Conservation (phyloP, 2,329 filamentous ascomycete genomes). For the Neofusicoccum sp. region DNA sequence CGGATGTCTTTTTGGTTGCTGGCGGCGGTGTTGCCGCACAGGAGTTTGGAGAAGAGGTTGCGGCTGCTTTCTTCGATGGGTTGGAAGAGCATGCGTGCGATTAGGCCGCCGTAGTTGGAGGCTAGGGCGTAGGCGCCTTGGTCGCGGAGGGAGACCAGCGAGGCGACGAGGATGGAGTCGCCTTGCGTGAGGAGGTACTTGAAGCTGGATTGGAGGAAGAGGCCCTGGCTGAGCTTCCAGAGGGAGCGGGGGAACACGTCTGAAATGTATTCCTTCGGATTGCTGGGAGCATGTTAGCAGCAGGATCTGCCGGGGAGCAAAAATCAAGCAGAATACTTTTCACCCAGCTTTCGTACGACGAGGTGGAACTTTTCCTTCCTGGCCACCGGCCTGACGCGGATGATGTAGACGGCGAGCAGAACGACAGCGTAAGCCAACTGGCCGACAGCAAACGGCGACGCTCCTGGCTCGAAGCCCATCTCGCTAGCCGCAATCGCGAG, state of each 20-base stretch:
- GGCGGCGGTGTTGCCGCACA: conserved; percentile 30
- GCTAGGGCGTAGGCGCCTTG: conserved; percentile 92
- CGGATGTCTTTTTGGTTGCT: conserved; percentile 23
- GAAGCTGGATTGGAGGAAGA: conserved; percentile 83
- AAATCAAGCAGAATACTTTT: conserved; percentile 39
- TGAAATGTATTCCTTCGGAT: conserved; percentile 20
- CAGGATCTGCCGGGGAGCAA: neutral
- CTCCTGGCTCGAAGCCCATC: conserved; percentile 59
- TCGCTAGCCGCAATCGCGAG: conserved; percentile 64
- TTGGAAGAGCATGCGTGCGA: conserved; percentile 87
- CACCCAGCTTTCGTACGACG: conserved; percentile 46
- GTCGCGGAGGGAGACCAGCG: conserved; percentile 71
- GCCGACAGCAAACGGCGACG: conserved; percentile 84
- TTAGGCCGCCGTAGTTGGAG: conserved; percentile 84
- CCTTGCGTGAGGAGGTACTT: conserved; percentile 95
- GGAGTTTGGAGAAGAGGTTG: conserved; percentile 79
- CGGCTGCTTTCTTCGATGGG: conserved; percentile 93
- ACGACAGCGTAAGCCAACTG: conserved; percentile 73
- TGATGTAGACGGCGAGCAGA: conserved; percentile 68
- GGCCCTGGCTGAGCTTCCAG: conserved; percentile 70
- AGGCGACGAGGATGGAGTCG: conserved; percentile 82
- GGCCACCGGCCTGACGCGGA: conserved; percentile 59
- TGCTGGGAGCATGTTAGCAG: neutral
- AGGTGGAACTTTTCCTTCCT: conserved; percentile 66
- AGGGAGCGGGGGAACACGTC: conserved; percentile 65